Evolutionary conservation across 768 basidiomycete genomes (phyloP).

Genomic region (Pulveroboletus sp.): DNA sequence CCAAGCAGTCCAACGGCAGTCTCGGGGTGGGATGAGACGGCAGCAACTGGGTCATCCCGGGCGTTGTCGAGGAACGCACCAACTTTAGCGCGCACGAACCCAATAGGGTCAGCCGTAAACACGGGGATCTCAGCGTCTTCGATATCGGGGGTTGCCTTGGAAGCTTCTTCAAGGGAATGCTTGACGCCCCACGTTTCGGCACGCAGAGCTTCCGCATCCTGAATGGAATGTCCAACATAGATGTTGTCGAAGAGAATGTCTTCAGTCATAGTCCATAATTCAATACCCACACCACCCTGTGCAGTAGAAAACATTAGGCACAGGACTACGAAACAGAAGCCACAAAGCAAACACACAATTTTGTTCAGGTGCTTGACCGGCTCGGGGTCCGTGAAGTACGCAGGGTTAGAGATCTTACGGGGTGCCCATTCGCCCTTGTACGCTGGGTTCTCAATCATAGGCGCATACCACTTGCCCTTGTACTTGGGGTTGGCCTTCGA

Average conservation of each 20-base stretch:
- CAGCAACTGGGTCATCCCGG: slow-evolving; percentile 68
- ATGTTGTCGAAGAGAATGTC: slow-evolving; percentile 92
- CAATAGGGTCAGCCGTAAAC: slow-evolving; percentile 72
- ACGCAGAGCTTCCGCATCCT: slow-evolving; percentile 80
- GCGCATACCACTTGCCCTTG: slow-evolving; percentile 98
- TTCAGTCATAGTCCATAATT: slow-evolving; percentile 99
- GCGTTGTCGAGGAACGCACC: slow-evolving; percentile 76
- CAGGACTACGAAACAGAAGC: not conserved
- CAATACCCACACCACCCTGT: slow-evolving; percentile 91
- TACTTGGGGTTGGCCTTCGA: slow-evolving; percentile 88
- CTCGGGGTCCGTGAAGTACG: slow-evolving; percentile 81
- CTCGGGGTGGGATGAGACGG: slow-evolving; percentile 87
- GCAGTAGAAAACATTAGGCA: slow-evolving; percentile 1
- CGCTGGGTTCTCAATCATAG: slow-evolving; percentile 92
- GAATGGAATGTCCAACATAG: slow-evolving; percentile 85
- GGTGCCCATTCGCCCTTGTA: slow-evolving; percentile 97
- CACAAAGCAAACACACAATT: slow-evolving; percentile 52
- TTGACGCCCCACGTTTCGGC: slow-evolving; percentile 89
- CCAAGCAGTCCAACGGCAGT: slow-evolving; percentile 75
- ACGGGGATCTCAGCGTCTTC: slow-evolving; percentile 40
- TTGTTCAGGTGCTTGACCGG: slow-evolving; percentile 81
- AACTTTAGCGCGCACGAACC: slow-evolving; percentile 73
- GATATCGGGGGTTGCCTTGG: slow-evolving; percentile 40
- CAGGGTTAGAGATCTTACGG: slow-evolving; percentile 85
- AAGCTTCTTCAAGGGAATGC: slow-evolving; percentile 70